These are phyloP conservation scores for Trichothecium roseum DNA, from an alignment of 2,329 filamentous ascomycete genomes.

Conservation along the genomic window DNA sequence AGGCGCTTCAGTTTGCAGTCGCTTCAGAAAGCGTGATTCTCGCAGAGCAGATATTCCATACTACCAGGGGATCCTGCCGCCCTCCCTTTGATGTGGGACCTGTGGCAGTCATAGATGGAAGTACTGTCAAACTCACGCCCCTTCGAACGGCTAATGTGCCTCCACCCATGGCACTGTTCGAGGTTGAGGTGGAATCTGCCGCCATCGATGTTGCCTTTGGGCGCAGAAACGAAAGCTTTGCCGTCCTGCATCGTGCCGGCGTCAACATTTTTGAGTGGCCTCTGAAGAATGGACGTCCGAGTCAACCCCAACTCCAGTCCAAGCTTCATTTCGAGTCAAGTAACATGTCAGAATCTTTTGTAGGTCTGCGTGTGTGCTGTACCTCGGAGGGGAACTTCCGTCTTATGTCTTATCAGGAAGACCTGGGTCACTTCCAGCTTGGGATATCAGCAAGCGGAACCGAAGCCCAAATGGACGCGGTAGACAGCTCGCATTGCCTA, in stretches of 20 bases:
- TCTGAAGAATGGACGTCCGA: conserved; percentile 41
- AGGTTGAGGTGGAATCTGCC: conserved; percentile 52
- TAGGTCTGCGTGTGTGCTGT: conserved; percentile 22
- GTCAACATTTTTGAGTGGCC: conserved; percentile 64
- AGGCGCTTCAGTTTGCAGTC: conserved; percentile 56
- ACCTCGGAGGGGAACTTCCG: conserved; percentile 16
- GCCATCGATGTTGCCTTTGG: conserved; percentile 68
- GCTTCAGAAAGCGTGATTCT: conserved; percentile 41
- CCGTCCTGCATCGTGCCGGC: conserved; percentile 56
- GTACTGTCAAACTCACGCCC: conserved; percentile 70
- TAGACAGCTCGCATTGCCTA: conserved; percentile 12
- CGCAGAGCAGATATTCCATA: conserved; percentile 58
- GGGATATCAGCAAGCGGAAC: conserved; percentile 9
- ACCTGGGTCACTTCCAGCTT: conserved; percentile 13
- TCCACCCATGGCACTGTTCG: conserved; percentile 82
- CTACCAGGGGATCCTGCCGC: conserved; percentile 56
- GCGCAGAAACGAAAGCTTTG: conserved; percentile 52
- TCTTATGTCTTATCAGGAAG: conserved; percentile 19
- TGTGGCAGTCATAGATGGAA: conserved; percentile 78
- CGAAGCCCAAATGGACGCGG: conserved; percentile 7
- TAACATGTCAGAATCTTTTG: conserved; percentile 9
- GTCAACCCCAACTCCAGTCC: conserved; percentile 29
- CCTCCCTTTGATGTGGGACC: conserved; percentile 69
- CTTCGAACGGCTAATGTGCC: conserved; percentile 77
- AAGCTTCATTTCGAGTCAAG: conserved; percentile 26